phyloP scores from a whole-genome alignment of 1,284 basidiomycete species.

The Austroboletus niveus region DNA sequence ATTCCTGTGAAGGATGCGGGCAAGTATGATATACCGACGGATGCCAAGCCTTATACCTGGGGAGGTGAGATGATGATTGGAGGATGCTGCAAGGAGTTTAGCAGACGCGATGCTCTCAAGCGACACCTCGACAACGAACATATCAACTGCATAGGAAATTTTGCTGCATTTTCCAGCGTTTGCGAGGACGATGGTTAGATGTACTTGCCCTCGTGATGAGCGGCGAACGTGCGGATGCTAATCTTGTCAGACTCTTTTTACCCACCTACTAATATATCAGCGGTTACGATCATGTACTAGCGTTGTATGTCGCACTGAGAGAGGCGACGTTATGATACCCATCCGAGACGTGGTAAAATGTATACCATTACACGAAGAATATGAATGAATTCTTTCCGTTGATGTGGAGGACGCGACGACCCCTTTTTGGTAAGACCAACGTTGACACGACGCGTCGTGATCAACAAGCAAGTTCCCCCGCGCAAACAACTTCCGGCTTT shows the following conservation, averaged over 20 bases:
- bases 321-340: slow-evolving; percentile 14
- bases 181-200: slow-evolving; percentile 26
- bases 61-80: slow-evolving; percentile 40
- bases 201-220: not conserved
- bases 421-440: slow-evolving; percentile 18
- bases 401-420: not conserved
- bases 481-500: not conserved
- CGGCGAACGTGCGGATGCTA: not conserved
- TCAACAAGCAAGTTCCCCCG: slow-evolving; percentile 16
- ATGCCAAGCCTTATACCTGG: slow-evolving; percentile 33
- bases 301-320: not conserved
- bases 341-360: slow-evolving; percentile 8
- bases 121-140: slow-evolving; percentile 50
- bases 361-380: slow-evolving; percentile 15
- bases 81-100: slow-evolving; percentile 52
- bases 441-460: slow-evolving; percentile 15
- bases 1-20: slow-evolving; percentile 38
- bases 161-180: slow-evolving; percentile 25
- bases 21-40: slow-evolving; percentile 26
- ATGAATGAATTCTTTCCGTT: not conserved
- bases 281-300: slow-evolving; percentile 15
- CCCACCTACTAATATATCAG: slow-evolving; percentile 1
- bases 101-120: slow-evolving; percentile 54
- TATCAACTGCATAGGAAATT: slow-evolving; percentile 39
- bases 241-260: not conserved